A percentile compares a stretch with the other conserved stretches of the same genome.
These are phyloP conservation scores for Aspergillus cavernicola DNA, from an alignment of 495 filamentous ascomycete species.

Conservation along the genomic window DNA sequence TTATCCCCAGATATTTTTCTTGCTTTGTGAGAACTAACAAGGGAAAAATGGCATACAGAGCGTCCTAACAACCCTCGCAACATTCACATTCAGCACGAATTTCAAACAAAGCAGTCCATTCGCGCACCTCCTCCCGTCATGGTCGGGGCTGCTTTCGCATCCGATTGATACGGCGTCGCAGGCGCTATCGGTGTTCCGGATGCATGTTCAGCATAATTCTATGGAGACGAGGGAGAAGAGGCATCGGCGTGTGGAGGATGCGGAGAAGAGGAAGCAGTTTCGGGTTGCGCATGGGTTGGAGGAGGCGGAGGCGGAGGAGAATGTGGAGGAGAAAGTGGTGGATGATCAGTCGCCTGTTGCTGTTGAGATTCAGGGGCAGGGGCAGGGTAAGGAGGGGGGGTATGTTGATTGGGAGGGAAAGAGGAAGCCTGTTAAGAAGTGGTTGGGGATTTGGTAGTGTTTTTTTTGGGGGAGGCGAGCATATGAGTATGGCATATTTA, in stretches of 20 bases:
- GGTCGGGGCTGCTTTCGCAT: conserved; percentile 54
- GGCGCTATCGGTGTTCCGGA: conserved; percentile 61
- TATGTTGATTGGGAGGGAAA: conserved; percentile 44
- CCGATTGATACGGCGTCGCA: conserved; percentile 57
- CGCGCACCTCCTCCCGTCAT: conserved; percentile 64
- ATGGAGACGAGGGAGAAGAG: conserved; percentile 63
- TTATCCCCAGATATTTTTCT: too few species aligned
- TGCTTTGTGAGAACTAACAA: too few species aligned
- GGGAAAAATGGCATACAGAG: conserved; percentile 40
- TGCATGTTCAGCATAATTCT: conserved; percentile 64
- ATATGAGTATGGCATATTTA: too few species aligned
- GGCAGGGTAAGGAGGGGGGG: conserved; percentile 17
- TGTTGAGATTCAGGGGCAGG: conserved; percentile 14
- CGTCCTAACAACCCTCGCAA: conserved; percentile 62
- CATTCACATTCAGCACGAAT: conserved; percentile 63
- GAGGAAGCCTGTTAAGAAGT: conserved; percentile 55
- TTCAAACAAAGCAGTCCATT: conserved; percentile 70
- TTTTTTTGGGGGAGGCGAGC: too few species aligned
- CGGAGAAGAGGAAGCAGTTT: conserved; percentile 72
- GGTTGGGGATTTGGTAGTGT: conserved; percentile 58
- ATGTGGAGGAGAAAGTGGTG: conserved; percentile 16
- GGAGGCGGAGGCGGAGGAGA: conserved; percentile 32
- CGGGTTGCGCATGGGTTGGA: conserved; percentile 78
- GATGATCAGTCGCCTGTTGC: conserved; percentile 34
- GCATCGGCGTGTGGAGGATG: conserved; percentile 66